phyloP scores from a whole-genome alignment of 2,329 filamentous ascomycete genomes.

The Alternaria ethzedia region DNA sequence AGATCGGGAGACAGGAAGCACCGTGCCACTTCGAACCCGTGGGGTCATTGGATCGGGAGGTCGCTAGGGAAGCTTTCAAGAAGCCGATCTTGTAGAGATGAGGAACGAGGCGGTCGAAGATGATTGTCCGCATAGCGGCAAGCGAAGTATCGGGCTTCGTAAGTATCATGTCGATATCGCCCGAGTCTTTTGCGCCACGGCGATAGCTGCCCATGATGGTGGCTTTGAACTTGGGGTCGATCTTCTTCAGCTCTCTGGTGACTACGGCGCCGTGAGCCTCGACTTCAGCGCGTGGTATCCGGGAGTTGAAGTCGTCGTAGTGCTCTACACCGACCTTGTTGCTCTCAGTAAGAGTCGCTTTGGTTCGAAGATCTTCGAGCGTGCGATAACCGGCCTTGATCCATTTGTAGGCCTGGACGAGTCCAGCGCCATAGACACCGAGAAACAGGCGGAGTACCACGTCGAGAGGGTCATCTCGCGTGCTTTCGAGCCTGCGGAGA shows the following conservation, averaged over 20 bases:
- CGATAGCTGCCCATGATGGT: constrained; percentile 86
- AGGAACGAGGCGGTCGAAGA: constrained; percentile 68
- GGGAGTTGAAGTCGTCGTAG: constrained; percentile 77
- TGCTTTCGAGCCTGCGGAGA: constrained; percentile 74
- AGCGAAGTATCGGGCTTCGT: constrained; percentile 67
- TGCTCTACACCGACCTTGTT: constrained; percentile 80
- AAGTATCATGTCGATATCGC: constrained; percentile 86
- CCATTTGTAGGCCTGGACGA: constrained; percentile 75
- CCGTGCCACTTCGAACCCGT: constrained; percentile 85
- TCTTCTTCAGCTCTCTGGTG: constrained; percentile 59
- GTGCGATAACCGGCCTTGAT: constrained; percentile 75
- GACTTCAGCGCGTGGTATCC: constrained; percentile 81
- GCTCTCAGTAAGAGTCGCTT: constrained; percentile 68
- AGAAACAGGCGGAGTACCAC: constrained; percentile 72
- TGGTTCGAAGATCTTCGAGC: constrained; percentile 71
- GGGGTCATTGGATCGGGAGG: constrained; percentile 55
- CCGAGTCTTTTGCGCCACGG: constrained; percentile 73
- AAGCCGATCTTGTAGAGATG: constrained; percentile 67
- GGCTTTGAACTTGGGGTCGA: constrained; percentile 71
- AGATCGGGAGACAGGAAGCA: constrained; percentile 72
- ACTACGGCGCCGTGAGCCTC: constrained; percentile 72
- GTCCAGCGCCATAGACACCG: constrained; percentile 79
- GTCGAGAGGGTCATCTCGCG: constrained; percentile 70
- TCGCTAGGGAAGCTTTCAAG: constrained; percentile 72
- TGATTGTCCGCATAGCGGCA: constrained; percentile 65